Conservation (phyloP, 768 basidiomycete genomes). For the Saitozyma sp. region DNA sequence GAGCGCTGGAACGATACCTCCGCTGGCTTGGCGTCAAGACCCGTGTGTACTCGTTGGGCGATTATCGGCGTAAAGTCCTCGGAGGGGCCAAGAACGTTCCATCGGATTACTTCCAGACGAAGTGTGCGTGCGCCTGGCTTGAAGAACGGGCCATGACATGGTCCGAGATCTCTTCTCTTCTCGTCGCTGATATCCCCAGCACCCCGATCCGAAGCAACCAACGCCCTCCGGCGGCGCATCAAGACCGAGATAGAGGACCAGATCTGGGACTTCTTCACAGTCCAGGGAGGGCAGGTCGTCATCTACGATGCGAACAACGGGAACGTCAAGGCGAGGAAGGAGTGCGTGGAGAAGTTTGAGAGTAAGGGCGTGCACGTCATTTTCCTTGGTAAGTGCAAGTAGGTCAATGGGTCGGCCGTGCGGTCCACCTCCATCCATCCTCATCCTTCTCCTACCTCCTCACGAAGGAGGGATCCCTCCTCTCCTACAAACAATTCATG, state of each 20-base stretch:
- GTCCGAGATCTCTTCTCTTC: neutral
- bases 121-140: conserved; percentile 54
- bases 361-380: conserved; percentile 86
- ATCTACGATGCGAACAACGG: conserved; percentile 99
- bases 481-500: neutral
- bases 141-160: conserved; percentile 6
- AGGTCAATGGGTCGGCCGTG: too few relatives aligned
- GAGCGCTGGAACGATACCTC: conserved; percentile 93
- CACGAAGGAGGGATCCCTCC: too few relatives aligned
- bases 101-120: conserved; percentile 85
- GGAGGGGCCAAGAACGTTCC: conserved; percentile 87
- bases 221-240: conserved; percentile 70
- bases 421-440: too few relatives aligned
- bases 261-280: conserved; percentile 84
- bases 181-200: conserved; percentile 53
- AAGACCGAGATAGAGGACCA: conserved; percentile 81
- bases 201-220: conserved; percentile 70
- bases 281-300: conserved; percentile 81
- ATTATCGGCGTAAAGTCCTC: conserved; percentile 84
- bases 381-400: conserved; percentile 67
- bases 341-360: conserved; percentile 80
- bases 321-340: conserved; percentile 64
- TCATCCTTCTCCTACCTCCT: too few relatives aligned
- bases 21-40: conserved; percentile 98
- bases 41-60: conserved; percentile 88